Evolutionary conservation across 2,329 filamentous ascomycete genomes (phyloP).

Genomic region (Thielaviopsis ethacetica): DNA sequence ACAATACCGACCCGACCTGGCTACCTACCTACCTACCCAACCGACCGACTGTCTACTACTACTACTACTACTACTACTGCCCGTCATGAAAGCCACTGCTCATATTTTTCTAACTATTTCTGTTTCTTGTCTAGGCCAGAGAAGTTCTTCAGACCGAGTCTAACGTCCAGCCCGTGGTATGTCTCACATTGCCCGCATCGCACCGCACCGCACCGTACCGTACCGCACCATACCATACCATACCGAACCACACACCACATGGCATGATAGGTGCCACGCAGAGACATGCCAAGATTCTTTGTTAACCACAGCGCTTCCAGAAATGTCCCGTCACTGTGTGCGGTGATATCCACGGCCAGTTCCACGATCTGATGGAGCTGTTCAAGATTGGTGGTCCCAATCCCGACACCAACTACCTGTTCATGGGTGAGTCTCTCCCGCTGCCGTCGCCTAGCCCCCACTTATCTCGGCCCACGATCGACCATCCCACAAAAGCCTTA

Average conservation of each 20-base stretch:
- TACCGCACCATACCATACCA: neutral
- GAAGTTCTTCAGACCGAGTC: conserved; percentile 96
- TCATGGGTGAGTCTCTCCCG: conserved; percentile 61
- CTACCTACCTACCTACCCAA: neutral
- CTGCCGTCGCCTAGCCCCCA: neutral
- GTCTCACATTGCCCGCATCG: conserved; percentile 17
- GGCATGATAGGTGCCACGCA: neutral
- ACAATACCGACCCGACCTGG: neutral
- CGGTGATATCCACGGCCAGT: conserved; percentile 97
- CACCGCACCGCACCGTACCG: neutral
- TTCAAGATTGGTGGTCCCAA: conserved; percentile 98
- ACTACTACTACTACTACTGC: neutral
- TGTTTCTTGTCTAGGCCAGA: conserved; percentile 46
- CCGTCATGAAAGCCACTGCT: neutral
- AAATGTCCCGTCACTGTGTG: conserved; percentile 99
- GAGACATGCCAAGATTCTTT: neutral
- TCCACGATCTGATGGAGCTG: conserved; percentile 97
- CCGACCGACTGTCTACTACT: neutral
- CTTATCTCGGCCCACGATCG: too few relatives aligned
- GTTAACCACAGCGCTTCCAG: conserved; percentile 24
- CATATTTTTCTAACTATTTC: neutral
- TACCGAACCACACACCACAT: neutral
- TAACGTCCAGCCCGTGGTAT: conserved; percentile 96
- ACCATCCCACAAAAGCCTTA: too few relatives aligned
- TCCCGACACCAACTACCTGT: conserved; percentile 97